phyloP scores from a whole-genome alignment of 2,329 filamentous ascomycete species.

The Clarireedia homoeocarpa region DNA sequence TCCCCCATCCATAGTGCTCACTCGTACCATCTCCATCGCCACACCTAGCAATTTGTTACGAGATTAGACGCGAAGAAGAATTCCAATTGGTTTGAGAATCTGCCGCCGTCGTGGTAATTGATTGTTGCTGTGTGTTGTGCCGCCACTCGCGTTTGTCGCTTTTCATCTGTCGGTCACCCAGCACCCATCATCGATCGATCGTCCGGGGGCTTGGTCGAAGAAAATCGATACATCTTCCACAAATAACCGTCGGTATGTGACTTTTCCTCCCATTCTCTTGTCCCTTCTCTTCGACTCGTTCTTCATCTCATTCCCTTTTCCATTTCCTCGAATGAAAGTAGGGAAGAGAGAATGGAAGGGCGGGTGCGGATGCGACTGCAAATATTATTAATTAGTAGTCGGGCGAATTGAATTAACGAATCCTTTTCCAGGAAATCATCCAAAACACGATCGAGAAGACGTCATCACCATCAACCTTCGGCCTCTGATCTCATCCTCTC shows the following conservation, averaged over 20 bases:
- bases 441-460: not conserved
- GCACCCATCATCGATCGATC: too few species aligned
- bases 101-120: not conserved
- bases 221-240: not conserved
- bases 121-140: too few species aligned
- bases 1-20: too few species aligned
- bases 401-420: not conserved
- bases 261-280: not conserved
- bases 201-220: too few species aligned
- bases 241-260: not conserved
- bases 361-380: not conserved
- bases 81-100: not conserved
- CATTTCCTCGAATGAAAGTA: not conserved
- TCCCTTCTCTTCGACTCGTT: not conserved
- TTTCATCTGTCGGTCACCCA: too few species aligned
- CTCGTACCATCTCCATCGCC: too few species aligned
- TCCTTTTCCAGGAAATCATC: not conserved
- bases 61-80: not conserved
- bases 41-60: not conserved
- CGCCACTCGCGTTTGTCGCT: too few species aligned
- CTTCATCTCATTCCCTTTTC: not conserved
- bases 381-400: not conserved
- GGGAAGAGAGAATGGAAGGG: not conserved
- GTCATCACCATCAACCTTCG: not conserved
- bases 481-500: not conserved